Base-by-base conservation (phyloP, 139 green algal genomes). In the Desmodesmus armatus region DNA sequence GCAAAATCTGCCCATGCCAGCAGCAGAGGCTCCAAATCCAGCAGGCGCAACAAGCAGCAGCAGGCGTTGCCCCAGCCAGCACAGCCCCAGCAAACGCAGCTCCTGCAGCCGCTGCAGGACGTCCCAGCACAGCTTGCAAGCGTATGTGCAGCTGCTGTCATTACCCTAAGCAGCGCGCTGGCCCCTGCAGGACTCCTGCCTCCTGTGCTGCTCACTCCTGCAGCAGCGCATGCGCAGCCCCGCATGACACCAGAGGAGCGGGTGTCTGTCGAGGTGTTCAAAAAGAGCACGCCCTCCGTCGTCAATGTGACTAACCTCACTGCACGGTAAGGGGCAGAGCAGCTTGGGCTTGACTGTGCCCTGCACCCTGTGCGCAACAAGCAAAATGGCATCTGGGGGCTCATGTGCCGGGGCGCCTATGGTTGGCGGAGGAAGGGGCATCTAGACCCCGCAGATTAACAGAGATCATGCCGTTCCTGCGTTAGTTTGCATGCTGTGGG, bases 251-350 rank as follows among this genome's bases (percentile, higher is more conserved):
- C 49, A 39, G 80, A 86, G 13, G 80, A 86, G 80, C 75, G 89
- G 80, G 55, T 89, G 53, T 95, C 90, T 0, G 89, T 97, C 4
- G 79, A 91, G 13, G 81, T 97, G 21, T 97, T 97, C 88, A 90
- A 93, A 27, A 73, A 84, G 6, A 87, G 77, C 70, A 95, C 88
- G 5, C 91, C 92, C 0, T 89, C 84, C 29, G 94, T 97, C 1
- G 94, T 97, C n/a, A 96, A 94, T 60, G 90, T 97, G 5, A 96
- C 92, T 19, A 97, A 97, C 88, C 83, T 96, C 0, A 85, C 87
- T 3, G 43, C 86, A 37, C 90, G 82, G 85, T 91, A 25, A 35
- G 74, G 67, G 39, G 83, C 5, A 29, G 4, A 88, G 60, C 33
- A 60, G 65, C 13, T 72, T 72, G 3, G 27, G n/a, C n/a, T 1